Evolutionary conservation across 2,329 filamentous ascomycete species (phyloP), one percentile per base, ranked within the genome.

Genomic region (Hortaea werneckii): DNA sequence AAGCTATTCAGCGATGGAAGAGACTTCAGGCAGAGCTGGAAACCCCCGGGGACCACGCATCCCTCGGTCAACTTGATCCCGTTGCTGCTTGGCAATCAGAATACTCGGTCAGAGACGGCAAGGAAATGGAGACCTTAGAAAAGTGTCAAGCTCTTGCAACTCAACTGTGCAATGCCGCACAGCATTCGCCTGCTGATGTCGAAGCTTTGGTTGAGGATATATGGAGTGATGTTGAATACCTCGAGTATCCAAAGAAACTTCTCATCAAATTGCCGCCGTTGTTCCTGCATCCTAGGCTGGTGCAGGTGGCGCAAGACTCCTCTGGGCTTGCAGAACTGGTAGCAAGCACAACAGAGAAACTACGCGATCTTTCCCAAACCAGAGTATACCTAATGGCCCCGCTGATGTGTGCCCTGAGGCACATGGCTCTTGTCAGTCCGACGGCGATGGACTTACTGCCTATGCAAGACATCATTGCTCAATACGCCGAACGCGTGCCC

Each of bases 141-240:
- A 59, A 59, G 42, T 55, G 54, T 32, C 29, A 43, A 13, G 43
- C 41, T 3, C 41, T 57, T 6, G 40, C 52, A 5, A 41, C 44
- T 7, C 29, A 37, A 3, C 34, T 50, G 4, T 11, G 9, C 11
- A 12, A 37, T 13, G n/a, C 13, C 5, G 6, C 12, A 11, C 8
- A 8, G 3, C 9, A 40, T 11, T 3, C 9, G 4, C 20, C 32
- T 6, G 34, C 28, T 3, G 26, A 38, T 3, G 30, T 38, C 20
- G 12, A 40, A 13, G 29, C 29, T 2, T 6, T 9, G 11, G 42
- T 67, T 4, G 51, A 64, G 7, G 61, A 63, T 30, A 57, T 73
- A n/a, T 73, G 69, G 69, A 66, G 66, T 29, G 70, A 73, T 48
- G 56, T 70, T 2, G 71, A 73, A 47, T 67, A 67, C 41, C 65